Evolutionary conservation across 495 filamentous ascomycete genomes (phyloP).

Genomic region (Trichoderma orchidacearum): DNA sequence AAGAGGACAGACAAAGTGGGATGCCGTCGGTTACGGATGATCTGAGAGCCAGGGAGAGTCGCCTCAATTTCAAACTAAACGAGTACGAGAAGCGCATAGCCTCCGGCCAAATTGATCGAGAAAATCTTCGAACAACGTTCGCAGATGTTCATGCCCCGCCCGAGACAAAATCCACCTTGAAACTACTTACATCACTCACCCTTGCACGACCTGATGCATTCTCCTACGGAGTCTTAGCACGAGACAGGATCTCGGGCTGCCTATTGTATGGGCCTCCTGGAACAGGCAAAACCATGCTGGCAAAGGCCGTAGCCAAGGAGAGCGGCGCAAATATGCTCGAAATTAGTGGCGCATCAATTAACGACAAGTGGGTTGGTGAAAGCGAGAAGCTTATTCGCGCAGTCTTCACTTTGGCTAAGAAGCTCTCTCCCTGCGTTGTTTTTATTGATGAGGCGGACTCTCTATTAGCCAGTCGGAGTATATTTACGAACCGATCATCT

Average conservation of each 20-base stretch:
- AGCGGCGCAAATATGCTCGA: constrained; percentile 69
- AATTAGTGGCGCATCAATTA: constrained; percentile 52
- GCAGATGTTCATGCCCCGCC: constrained; percentile 65
- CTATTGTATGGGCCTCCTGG: constrained; percentile 91
- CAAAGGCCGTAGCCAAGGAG: constrained; percentile 92
- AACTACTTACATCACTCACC: constrained; percentile 79
- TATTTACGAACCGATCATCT: constrained; percentile 37
- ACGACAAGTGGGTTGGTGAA: constrained; percentile 94
- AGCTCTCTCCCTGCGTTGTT: constrained; percentile 83
- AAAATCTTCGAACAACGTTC: constrained; percentile 76
- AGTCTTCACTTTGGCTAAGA: constrained; percentile 81
- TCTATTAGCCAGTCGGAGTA: constrained; percentile 63
- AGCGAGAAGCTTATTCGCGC: constrained; percentile 94
- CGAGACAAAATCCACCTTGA: constrained; percentile 77
- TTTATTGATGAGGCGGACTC: constrained; percentile 97
- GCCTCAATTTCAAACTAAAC: constrained; percentile 10
- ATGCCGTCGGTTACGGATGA: not conserved
- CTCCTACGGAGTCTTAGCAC: constrained; percentile 85
- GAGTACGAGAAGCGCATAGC: constrained; percentile 72
- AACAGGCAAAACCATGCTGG: constrained; percentile 89
- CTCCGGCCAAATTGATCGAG: constrained; percentile 65
- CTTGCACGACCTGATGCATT: constrained; percentile 88
- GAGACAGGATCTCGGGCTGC: constrained; percentile 77
- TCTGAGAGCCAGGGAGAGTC: not conserved
- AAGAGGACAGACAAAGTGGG: not conserved